Evolutionary conservation across 495 filamentous ascomycete species (phyloP).

Genomic region (Pseudevernia furfuracea): DNA sequence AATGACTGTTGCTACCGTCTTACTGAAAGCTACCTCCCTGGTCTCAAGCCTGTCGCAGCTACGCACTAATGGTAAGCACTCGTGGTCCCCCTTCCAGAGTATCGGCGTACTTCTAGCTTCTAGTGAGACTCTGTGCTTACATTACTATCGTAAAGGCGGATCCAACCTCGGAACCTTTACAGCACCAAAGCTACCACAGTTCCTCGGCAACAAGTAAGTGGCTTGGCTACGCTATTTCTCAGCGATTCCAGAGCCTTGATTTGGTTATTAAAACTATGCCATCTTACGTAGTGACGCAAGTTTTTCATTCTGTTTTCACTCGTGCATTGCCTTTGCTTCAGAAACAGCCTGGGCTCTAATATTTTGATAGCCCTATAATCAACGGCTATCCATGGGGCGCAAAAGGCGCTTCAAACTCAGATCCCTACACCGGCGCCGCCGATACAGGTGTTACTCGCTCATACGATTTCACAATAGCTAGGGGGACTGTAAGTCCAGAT

Average conservation of each 20-base stretch:
- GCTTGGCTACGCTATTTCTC: not conserved
- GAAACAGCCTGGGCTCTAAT: not conserved
- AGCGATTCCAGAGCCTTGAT: not conserved
- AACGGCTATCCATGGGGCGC: slow-evolving; percentile 25
- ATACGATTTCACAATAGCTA: slow-evolving; percentile 33
- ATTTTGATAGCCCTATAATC: slow-evolving; percentile 6
- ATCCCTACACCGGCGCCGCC: slow-evolving; percentile 30
- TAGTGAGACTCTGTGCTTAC: not conserved
- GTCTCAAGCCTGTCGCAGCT: not conserved
- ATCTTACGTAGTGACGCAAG: not conserved
- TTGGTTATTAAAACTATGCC: not conserved
- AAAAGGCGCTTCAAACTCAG: slow-evolving; percentile 21
- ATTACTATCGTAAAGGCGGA: not conserved
- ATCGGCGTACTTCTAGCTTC: not conserved
- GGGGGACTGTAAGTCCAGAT: slow-evolving; percentile 41
- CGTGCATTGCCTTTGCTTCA: not conserved
- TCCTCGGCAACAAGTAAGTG: not conserved
- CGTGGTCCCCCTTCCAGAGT: not conserved
- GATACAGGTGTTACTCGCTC: slow-evolving; percentile 30
- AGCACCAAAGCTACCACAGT: not conserved
- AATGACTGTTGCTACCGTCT: not conserved
- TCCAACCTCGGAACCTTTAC: not conserved
- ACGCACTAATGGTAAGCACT: not conserved
- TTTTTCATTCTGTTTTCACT: not conserved
- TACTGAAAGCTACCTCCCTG: not conserved